Percentiles rank a stretch among this genome's conserved stretches.
phyloP scores from a whole-genome alignment of 257 asterid species.

The Craterostigma plantagineum region DNA sequence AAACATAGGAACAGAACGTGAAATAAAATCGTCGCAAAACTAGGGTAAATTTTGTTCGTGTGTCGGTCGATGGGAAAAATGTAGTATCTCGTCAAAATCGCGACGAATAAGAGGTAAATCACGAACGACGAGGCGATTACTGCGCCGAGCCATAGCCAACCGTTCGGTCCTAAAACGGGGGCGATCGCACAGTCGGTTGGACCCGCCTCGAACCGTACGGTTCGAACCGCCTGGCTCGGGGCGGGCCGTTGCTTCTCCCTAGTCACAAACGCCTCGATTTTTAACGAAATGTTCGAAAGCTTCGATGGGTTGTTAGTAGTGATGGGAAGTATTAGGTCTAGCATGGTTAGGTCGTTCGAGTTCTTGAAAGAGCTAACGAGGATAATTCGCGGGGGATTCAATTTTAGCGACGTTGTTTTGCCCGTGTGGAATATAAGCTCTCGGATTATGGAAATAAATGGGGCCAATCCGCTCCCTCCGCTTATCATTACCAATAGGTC shows the following conservation, averaged over 20 bases:
- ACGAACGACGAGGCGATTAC: slow-evolving; percentile 17
- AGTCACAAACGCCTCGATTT: slow-evolving; percentile 51
- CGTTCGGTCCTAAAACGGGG: slow-evolving; percentile 24
- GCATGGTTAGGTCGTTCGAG: slow-evolving; percentile 41
- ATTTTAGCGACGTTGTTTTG: slow-evolving; percentile 20
- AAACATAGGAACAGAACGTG: slow-evolving; percentile 32
- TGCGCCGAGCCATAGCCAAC: slow-evolving; percentile 19
- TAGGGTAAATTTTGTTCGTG: slow-evolving; percentile 20
- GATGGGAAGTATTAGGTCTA: slow-evolving; percentile 49
- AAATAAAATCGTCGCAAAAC: slow-evolving; percentile 15
- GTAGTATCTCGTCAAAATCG: slow-evolving; percentile 12
- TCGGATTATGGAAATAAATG: slow-evolving; percentile 66
- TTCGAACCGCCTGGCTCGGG: slow-evolving; percentile 27
- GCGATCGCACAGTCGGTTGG: slow-evolving; percentile 31
- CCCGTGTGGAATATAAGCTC: slow-evolving; percentile 37
- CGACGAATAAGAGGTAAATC: slow-evolving; percentile 11
- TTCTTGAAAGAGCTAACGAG: slow-evolving; percentile 58
- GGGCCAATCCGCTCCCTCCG: slow-evolving; percentile 91
- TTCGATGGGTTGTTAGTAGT: slow-evolving; percentile 16
- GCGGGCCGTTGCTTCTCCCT: slow-evolving; percentile 25
- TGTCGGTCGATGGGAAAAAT: slow-evolving; percentile 35
- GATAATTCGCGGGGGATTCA: slow-evolving; percentile 33
- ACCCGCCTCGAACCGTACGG: no score
- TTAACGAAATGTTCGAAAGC: slow-evolving; percentile 16
- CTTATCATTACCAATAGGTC: slow-evolving; percentile 66